phyloP scores from a whole-genome alignment of 2,329 filamentous ascomycete genomes.

The Fusarium pseudograminearum region DNA sequence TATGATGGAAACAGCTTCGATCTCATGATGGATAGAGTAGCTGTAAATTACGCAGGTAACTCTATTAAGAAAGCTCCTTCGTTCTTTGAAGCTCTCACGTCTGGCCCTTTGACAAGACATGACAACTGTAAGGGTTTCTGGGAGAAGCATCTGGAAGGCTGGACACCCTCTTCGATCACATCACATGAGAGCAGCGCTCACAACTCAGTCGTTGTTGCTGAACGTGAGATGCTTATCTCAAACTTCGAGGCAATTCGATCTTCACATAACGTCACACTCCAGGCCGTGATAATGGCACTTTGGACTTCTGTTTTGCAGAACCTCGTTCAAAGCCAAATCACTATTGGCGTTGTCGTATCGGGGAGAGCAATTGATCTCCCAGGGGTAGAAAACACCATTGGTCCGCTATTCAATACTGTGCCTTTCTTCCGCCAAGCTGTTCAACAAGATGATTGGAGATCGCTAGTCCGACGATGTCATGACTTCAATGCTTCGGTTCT shows the following conservation, averaged over 20 bases:
- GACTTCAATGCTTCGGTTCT: conserved; percentile 75
- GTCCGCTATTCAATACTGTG: conserved; percentile 91
- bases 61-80: conserved; percentile 56
- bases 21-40: conserved; percentile 72
- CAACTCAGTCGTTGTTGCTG: conserved; percentile 6
- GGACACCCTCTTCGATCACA: conserved; percentile 36
- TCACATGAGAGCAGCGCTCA: conserved; percentile 15
- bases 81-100: conserved; percentile 75
- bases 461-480: conserved; percentile 74
- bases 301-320: conserved; percentile 75
- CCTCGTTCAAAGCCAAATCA: conserved; percentile 60
- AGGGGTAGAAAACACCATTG: conserved; percentile 74
- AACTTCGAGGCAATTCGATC: conserved; percentile 66
- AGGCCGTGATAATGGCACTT: conserved; percentile 80
- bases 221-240: conserved; percentile 53
- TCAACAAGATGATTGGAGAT: conserved; percentile 65
- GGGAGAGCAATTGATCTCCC: conserved; percentile 79
- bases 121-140: conserved; percentile 70
- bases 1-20: conserved; percentile 87
- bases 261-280: conserved; percentile 77
- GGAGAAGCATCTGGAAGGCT: conserved; percentile 65
- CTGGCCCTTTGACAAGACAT: conserved; percentile 73
- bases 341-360: conserved; percentile 81
- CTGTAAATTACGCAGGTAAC: conserved; percentile 37
- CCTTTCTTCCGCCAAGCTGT: conserved; percentile 71